Conservation (phyloP, 768 basidiomycete species). For the Mycena capillaripes region DNA sequence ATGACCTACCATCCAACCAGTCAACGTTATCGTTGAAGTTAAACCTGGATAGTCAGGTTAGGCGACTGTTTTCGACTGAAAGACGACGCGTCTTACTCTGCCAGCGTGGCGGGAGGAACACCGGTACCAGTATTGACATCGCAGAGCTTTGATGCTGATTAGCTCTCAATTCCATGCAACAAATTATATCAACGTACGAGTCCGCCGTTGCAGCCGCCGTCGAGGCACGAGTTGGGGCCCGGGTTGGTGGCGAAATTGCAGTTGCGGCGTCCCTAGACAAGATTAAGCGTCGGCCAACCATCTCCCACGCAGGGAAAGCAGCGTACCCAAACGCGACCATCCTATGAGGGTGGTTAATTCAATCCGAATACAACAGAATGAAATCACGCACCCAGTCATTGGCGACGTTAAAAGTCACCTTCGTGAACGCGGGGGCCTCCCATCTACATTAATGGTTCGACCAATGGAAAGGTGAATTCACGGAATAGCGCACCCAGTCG, state of each 20-base stretch:
- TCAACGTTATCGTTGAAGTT: background rate
- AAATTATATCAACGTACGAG: too few relatives aligned
- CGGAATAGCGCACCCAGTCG: constrained; percentile 9
- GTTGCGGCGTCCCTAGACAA: constrained; percentile 52
- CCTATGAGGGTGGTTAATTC: background rate
- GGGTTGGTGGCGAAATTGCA: constrained; percentile 60
- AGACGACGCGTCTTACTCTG: constrained; percentile 45
- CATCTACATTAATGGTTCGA: too few relatives aligned
- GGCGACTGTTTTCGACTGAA: background rate
- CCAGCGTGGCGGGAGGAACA: too few relatives aligned
- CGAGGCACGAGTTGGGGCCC: constrained; percentile 55
- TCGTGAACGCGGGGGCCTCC: constrained; percentile 38
- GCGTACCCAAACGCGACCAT: constrained; percentile 53
- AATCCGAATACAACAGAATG: constrained; percentile 29
- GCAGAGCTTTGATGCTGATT: constrained; percentile 10
- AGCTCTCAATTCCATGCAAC: constrained; percentile 44
- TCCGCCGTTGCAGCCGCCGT: constrained; percentile 61
- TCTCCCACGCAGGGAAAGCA: background rate
- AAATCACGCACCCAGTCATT: constrained; percentile 67
- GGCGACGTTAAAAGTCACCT: constrained; percentile 56
- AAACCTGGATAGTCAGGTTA: constrained; percentile 27
- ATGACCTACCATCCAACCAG: too few relatives aligned
- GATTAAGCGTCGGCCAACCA: background rate
- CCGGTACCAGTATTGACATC: constrained; percentile 42
- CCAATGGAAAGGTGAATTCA: too few relatives aligned